phyloP scores from a whole-genome alignment of 1,139 yeast genomes.

The Hyphopichia burtonii region DNA sequence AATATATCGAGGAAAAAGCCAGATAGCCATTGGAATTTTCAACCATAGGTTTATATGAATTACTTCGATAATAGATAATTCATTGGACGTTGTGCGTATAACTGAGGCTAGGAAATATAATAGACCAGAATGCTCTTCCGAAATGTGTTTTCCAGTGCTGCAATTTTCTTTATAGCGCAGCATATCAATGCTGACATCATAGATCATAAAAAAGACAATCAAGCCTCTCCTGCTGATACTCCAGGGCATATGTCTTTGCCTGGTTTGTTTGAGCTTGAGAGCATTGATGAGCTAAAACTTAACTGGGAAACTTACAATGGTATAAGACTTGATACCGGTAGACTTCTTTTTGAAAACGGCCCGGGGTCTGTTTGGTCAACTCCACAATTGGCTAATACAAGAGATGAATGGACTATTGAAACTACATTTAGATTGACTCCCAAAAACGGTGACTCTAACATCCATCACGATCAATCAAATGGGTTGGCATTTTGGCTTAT shows the following conservation, averaged over 20 bases:
- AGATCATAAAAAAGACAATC: constrained; percentile 1
- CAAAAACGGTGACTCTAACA: constrained; percentile 23
- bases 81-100: too few species aligned
- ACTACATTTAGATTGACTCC: constrained; percentile 55
- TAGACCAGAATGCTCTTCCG: neutral
- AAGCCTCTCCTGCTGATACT: constrained; percentile 6
- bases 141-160: neutral
- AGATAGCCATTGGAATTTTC: neutral
- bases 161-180: neutral
- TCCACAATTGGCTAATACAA: constrained; percentile 25
- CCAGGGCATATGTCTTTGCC: constrained; percentile 34
- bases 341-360: constrained; percentile 36
- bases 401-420: constrained; percentile 59
- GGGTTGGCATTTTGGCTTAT: constrained; percentile 56
- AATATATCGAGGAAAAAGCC: neutral
- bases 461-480: constrained; percentile 21
- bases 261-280: constrained; percentile 23
- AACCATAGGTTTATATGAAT: too few species aligned
- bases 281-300: constrained; percentile 19
- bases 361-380: constrained; percentile 54
- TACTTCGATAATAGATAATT: too few species aligned
- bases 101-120: too few species aligned
- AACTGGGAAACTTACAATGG: constrained; percentile 32
- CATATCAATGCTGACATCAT: neutral
- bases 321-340: constrained; percentile 36